Evolutionary conservation across 352 stramenopile genomes (phyloP), one percentile per base, ranked within the genome.

Genomic region (Elongisporangium senticosum): DNA sequence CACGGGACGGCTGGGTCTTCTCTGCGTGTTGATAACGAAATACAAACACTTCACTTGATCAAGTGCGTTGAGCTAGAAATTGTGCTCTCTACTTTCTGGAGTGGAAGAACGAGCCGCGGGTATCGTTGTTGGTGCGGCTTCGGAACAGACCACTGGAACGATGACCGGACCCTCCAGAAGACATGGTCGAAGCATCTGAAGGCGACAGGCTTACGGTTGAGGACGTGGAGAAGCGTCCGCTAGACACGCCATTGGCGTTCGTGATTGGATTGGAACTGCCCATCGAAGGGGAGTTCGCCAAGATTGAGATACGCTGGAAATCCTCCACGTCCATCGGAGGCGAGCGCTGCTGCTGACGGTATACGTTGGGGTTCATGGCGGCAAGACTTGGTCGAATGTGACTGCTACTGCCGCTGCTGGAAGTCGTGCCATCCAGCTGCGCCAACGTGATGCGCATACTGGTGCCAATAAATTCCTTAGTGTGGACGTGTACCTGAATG

Each of bases 381-480:
- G 33, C 17, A 54, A 22, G 13, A 50, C n/a, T 28, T 57, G 60
- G 23, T 22, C 64, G 61, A 1, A 56, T 48, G 19, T 74, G 71
- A 4, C 24, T 37, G 8, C 37, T 17, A 13, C 51, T 49, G 23
- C 51, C 23, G 23, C 33, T 43, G 33, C 33, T 43, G 23, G 59
- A 54, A 23, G 57, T 47, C n/a, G 23, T 50, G 23, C 49, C 57
- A 33, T 92, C 80, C 33, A 83, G 54, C 50, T 85, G 73, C 7
- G 83, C 88, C 54, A 95, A 57, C 13, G 86, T 95, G 56, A 95
- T 95, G 20, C 86, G 79, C 86, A 95, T 95, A 43, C 86, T 95
- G 49, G 86, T 95, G 17, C 86, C 86, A 60, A 95, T 95, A 66
- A 95, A 95, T 55, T 95, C 86, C 61, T 95, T 95, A 24, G 86